Base-by-base conservation (phyloP, 345 rosid species). In the Pelargonium nanum region DNA sequence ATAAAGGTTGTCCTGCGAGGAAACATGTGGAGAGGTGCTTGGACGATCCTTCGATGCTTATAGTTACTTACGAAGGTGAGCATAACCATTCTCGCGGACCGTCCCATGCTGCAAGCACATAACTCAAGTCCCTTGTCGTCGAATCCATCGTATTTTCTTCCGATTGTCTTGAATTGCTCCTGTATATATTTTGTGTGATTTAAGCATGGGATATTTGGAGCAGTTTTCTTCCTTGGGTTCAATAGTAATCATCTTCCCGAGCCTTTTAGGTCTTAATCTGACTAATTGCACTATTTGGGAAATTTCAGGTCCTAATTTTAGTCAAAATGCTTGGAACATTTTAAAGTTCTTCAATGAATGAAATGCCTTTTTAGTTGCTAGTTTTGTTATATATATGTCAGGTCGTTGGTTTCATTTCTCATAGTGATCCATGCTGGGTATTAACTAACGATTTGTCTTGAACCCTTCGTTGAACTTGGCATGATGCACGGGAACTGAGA, bases 1-100 rank as follows among this genome's bases (percentile, higher is more conserved):
- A 83, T 81, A 84, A 97, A 80, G 99, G 99, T 32, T 93, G 99
- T 71, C 99, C 97, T 52, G 97, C 99, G 21, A 87, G 99, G 88
- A 93, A 93, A 75, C 99, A 93, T 48, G 99, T 93, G 24, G 99
- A 92, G 78, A 87, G 98, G 74, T 80, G 86, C 80, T 68, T 92
- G 77, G 97, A 87, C 66, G 97, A 92, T 28, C 85, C 99, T 4
- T 71, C 86, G 10, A 87, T 93, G 99, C 97, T 93, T 24, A 79
- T 76, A 58, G 94, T 93, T 24, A 93, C 99, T 23, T 93, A 93
- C 26, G 99, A 93, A 81, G 94, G 96, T 53, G 99, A 93, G 57
- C 99, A 93, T 68, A 93, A 78, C 82, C 99, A 93, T 53, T 79
- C 84, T 0, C 81, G 81, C 61, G 22, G 87, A 57, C 81, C 84